phyloP scores from a whole-genome alignment of 2,329 filamentous ascomycete species.

The Alternaria viburni region DNA sequence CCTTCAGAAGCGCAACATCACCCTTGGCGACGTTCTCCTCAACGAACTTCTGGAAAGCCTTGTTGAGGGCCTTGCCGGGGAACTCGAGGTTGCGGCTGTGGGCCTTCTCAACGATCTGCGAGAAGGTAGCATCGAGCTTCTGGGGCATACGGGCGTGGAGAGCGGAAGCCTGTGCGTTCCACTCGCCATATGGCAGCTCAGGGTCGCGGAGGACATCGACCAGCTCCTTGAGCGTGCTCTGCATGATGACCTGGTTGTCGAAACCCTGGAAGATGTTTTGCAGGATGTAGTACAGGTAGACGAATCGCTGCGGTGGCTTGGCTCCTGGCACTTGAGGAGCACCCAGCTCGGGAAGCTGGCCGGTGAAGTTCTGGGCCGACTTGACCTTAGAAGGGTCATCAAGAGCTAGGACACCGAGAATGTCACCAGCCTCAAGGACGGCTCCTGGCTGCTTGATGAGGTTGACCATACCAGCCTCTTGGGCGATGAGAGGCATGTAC shows the following conservation, averaged over 20 bases:
- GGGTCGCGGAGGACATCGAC: slow-evolving; percentile 88
- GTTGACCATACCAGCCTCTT: slow-evolving; percentile 95
- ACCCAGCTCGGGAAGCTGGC: slow-evolving; percentile 85
- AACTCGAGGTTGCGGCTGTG: slow-evolving; percentile 83
- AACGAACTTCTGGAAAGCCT: slow-evolving; percentile 85
- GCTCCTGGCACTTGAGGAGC: slow-evolving; percentile 84
- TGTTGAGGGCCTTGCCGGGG: slow-evolving; percentile 84
- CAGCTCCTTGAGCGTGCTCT: slow-evolving; percentile 80
- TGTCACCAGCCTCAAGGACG: slow-evolving; percentile 97
- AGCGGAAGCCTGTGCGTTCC: slow-evolving; percentile 93
- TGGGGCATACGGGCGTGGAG: slow-evolving; percentile 97
- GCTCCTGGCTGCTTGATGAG: slow-evolving; percentile 99
- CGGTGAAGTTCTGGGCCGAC: slow-evolving; percentile 92
- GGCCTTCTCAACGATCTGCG: slow-evolving; percentile 84
- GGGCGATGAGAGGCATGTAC: slow-evolving; percentile 98
- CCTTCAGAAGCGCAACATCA: slow-evolving; percentile 76
- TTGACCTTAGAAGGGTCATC: slow-evolving; percentile 97
- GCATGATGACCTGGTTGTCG: slow-evolving; percentile 98
- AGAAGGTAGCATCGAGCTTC: slow-evolving; percentile 83
- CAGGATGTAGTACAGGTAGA: slow-evolving; percentile 76
- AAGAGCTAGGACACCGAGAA: slow-evolving; percentile 93
- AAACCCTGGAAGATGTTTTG: slow-evolving; percentile 90
- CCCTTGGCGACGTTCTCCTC: slow-evolving; percentile 78
- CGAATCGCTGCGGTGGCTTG: slow-evolving; percentile 90
- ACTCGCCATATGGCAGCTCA: slow-evolving; percentile 94